phyloP scores from a whole-genome alignment of 345 rosid species.

The Erysimum cheiranthoides region DNA sequence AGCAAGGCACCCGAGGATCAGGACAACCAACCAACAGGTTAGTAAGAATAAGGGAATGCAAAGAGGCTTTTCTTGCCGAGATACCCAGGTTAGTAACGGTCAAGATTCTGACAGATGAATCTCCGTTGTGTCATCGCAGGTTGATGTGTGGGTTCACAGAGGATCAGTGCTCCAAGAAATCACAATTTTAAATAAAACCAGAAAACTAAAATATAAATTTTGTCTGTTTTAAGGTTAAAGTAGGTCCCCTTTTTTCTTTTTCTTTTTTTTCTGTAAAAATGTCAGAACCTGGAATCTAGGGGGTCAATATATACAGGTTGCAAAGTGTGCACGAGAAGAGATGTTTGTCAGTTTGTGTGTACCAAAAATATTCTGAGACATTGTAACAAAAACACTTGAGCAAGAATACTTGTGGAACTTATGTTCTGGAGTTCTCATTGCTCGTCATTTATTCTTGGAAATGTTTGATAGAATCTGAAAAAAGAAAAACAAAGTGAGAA shows the following conservation, averaged over 20 bases:
- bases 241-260: not conserved
- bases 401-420: constrained; percentile 3
- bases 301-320: not conserved
- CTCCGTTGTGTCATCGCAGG: constrained; percentile 2
- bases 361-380: constrained; percentile 10
- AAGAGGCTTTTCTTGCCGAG: not conserved
- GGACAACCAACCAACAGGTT: constrained; percentile 27
- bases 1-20: constrained; percentile 25
- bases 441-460: constrained; percentile 25
- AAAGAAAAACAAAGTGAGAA: constrained; percentile 21
- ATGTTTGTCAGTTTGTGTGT: not conserved
- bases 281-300: constrained; percentile 13
- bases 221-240: constrained; percentile 3
- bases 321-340: not conserved
- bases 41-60: not conserved
- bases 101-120: constrained; percentile 15
- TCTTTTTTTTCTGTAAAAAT: not conserved
- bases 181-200: not conserved
- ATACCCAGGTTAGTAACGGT: not conserved
- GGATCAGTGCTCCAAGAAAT: not conserved
- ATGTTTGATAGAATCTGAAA: constrained; percentile 41
- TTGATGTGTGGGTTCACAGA: constrained; percentile 1
- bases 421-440: not conserved
- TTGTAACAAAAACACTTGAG: constrained; percentile 7
- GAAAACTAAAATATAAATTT: not conserved